Base-by-base conservation (phyloP, 192 early-diverging fungal species). In the Umbelopsis sp. region DNA sequence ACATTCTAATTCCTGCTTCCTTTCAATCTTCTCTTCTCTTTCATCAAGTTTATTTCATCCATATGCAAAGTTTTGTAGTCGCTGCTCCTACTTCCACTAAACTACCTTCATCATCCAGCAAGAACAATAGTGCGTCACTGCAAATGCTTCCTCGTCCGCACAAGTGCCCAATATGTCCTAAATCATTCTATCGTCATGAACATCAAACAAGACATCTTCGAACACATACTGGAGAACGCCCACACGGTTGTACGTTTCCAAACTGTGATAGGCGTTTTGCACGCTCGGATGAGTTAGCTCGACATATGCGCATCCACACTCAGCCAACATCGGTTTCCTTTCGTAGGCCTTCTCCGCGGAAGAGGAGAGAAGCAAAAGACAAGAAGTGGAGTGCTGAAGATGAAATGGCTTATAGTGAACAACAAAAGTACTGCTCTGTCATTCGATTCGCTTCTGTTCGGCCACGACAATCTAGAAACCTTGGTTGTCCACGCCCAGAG, bases 141-240 rank as follows among this genome's bases (percentile, higher is more conserved):
- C 56, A 62, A 32, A 62, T 62, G 56, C 56, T 74, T 12, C 84
- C 80, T 29, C 87, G 90, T 34, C 87, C 88, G 11, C 84, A 84
- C 71, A 74, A 79, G 66, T 85, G 81, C 68, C 78, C 85, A 43
- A 81, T 83, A 75, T 93, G 90, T 72, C 82, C 80, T 36, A 86
- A 87, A 29, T 78, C 85, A 65, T 96, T 96, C 74, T 88, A 89
- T 59, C 90, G 94, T 8, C 82, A 89, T 16, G 93, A 95, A 75
- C 94, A 96, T 71, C 86, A 95, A 68, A 87, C 87, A 66, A 91
- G 94, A 65, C 94, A 97, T 72, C 83, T 91, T 68, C 89, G 93
- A 66, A 92, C 92, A 9, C 96, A 97, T 76, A 95, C 93, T 14
- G 92, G 93, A 26, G 88, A 89, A 52, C 91, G 90, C 62, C 96